phyloP scores from a whole-genome alignment of 2,329 filamentous ascomycete genomes.

The Fusarium redolens region DNA sequence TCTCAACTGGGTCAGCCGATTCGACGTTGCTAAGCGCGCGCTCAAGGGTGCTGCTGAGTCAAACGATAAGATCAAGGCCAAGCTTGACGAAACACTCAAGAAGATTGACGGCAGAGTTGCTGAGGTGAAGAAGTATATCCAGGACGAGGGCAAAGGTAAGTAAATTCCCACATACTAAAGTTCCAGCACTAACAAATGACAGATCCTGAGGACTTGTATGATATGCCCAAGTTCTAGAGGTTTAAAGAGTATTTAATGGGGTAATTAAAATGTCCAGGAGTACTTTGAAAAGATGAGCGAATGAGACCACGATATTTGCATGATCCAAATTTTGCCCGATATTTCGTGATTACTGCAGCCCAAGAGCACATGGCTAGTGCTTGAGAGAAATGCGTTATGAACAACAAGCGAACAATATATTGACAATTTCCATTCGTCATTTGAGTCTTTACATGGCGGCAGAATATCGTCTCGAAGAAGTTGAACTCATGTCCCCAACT shows the following conservation, averaged over 20 bases:
- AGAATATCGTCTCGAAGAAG: neutral
- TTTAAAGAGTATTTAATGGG: neutral
- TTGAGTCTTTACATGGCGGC: neutral
- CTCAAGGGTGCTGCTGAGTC: conserved; percentile 58
- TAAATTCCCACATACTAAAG: neutral
- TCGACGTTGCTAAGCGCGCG: conserved; percentile 67
- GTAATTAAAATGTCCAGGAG: too few species aligned
- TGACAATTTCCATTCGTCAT: neutral
- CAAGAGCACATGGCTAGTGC: neutral
- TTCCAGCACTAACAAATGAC: neutral
- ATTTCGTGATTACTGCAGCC: neutral
- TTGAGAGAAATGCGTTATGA: neutral
- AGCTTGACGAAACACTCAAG: conserved; percentile 58
- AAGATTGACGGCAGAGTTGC: conserved; percentile 61
- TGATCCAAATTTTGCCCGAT: neutral
- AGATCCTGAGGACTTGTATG: conserved; percentile 40
- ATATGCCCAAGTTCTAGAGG: conserved; percentile 35
- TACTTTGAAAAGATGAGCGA: neutral
- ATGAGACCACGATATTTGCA: neutral
- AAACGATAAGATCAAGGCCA: conserved; percentile 60
- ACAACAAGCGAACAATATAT: neutral
- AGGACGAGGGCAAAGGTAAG: conserved; percentile 62
- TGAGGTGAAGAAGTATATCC: conserved; percentile 64
- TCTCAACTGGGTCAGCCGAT: conserved; percentile 68
- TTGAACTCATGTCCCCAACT: neutral